Base-by-base conservation (phyloP, 2,329 filamentous ascomycete species). In the Stemphylium beticola region DNA sequence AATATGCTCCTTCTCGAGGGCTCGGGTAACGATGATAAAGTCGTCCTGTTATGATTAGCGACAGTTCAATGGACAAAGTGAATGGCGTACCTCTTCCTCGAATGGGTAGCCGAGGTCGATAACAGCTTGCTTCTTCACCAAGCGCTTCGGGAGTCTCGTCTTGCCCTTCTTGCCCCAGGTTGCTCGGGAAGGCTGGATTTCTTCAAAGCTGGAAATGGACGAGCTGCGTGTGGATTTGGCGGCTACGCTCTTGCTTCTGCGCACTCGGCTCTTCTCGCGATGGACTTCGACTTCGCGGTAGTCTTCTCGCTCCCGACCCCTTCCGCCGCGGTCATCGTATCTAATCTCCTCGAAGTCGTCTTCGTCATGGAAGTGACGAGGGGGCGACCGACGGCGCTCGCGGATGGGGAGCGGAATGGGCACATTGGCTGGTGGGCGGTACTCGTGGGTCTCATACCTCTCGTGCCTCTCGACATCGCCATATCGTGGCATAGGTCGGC, bases 1-100 rank as follows among this genome's bases (percentile, higher is more conserved):
- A 60, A 97, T 97, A 66, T 96, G 92, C 15, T 93, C 87, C 66
- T 96, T 93, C 14, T 91, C 90, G 4, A 98, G 82, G 9, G 93
- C 93, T 69, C 91, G 89, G 64, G 90, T 86, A 31, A 98, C 87
- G 47, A 96, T 85, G 65, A 95, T 86, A 18, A 89, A 89, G 63
- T 89, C 88, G 34, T 89, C 91, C 90, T 95, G 62, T 7, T 6
- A 32, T 31, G 50, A 47, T 65, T 60, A 83, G 77, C 36, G 51
- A 43, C 6, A 34, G 36, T 29, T 7, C 22, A 11, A 14, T 41
- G 4, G 31, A 9, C 26, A 14, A 9, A 36, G 3, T 24, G 43
- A 29, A 18, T 18, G 18, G 61, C 85, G 64, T 76, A 93, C 91
- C 82, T 96, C 92, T 78, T 96, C 90, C 51, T 91, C 84, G 66